phyloP scores from a whole-genome alignment of 2,329 filamentous ascomycete genomes.

The Xylaria sp. region DNA sequence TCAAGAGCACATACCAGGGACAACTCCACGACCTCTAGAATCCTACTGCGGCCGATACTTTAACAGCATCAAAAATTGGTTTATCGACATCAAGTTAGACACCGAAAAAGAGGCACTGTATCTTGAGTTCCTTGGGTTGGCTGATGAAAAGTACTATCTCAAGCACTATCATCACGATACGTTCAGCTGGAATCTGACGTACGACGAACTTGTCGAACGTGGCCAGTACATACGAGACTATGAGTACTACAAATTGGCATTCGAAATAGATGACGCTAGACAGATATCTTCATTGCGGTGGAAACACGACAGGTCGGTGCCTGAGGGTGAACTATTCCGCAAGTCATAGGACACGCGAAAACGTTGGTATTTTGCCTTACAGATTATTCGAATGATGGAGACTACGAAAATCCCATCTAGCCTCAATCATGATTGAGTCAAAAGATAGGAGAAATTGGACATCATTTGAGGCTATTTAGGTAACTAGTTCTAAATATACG shows the following conservation, averaged over 20 bases:
- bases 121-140: neutral
- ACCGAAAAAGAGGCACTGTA: neutral
- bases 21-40: neutral
- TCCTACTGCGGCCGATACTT: neutral
- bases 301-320: conserved; percentile 3
- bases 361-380: neutral
- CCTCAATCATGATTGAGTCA: too few relatives aligned
- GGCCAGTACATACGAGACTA: conserved; percentile 5
- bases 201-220: conserved; percentile 1
- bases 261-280: neutral
- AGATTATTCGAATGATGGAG: too few relatives aligned
- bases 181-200: conserved; percentile 1
- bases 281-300: neutral
- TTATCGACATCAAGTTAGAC: neutral
- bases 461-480: too few relatives aligned
- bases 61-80: neutral
- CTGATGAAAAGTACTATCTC: neutral
- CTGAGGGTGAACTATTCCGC: conserved; percentile 1
- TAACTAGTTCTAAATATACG: too few relatives aligned
- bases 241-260: conserved; percentile 4
- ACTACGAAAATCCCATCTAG: too few relatives aligned
- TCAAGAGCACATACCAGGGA: neutral
- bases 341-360: neutral
- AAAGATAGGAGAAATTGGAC: too few relatives aligned
- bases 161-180: conserved; percentile 1